Percentiles rank a stretch among this genome's conserved stretches.
These are phyloP conservation scores for Podaxis sp. DNA, from an alignment of 768 basidiomycete genomes.

Conservation along the genomic window DNA sequence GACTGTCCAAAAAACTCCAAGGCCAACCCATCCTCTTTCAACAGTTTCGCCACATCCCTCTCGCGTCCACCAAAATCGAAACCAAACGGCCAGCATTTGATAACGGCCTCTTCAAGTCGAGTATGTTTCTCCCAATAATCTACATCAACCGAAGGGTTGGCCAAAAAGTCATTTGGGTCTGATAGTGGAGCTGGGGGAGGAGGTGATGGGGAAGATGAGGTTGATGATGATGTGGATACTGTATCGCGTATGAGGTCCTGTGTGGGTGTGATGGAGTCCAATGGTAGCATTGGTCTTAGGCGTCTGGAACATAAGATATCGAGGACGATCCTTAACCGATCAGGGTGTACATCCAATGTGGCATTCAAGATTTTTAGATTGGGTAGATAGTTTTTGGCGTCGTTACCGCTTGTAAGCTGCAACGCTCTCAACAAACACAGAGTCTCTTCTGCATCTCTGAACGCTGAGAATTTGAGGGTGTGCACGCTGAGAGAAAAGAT, in stretches of 20 bases:
- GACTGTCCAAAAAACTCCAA: not conserved
- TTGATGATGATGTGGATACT: not conserved
- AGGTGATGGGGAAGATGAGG: not conserved
- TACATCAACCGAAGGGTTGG: not conserved
- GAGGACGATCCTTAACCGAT: not conserved
- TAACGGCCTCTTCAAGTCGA: not conserved
- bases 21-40: not conserved
- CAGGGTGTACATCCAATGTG: not conserved
- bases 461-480: not conserved
- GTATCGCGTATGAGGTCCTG: no score
- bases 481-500: not conserved
- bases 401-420: not conserved
- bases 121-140: not conserved
- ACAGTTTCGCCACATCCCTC: not conserved
- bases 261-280: not conserved
- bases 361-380: not conserved
- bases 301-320: not conserved
- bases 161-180: not conserved
- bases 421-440: not conserved
- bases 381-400: not conserved
- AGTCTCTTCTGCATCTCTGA: constrained; percentile 1
- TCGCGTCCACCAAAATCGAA: not conserved
- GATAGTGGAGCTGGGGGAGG: no score
- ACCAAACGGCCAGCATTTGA: constrained; percentile 8
- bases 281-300: not conserved